Base-by-base conservation (phyloP, 768 basidiomycete genomes). In the Baorangia bicolor region DNA sequence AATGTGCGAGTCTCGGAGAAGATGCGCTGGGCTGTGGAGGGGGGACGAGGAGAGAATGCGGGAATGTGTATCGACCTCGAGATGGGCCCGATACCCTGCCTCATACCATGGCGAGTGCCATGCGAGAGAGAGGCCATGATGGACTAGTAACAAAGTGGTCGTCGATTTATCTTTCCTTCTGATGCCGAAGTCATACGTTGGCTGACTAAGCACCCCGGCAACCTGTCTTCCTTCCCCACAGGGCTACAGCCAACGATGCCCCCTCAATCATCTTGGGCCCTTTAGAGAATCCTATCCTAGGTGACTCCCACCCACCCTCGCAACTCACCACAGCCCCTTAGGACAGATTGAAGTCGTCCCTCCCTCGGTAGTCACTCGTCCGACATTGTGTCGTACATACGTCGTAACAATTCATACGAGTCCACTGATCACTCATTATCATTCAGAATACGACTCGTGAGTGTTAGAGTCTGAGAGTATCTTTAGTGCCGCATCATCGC, bases 1-100 rank as follows among this genome's bases (percentile, higher is more conserved):
- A 87, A 55, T n/a, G 77, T 78, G 53, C 78, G 81, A 16, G 87
- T 79, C 39, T 81, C 75, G 18, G 75, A 74, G 53, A 87, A 71
- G 42, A 87, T 60, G 51, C 74, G 77, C 60, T 83, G 77, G 1
- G 76, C 66, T 35, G 74, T 59, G 3, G 72, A 69, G 12, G 67
- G 60, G 28, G 72, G 67, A 18, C 48, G 57, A 37, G 56, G 73
- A n/a, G 73, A 51, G 57, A 66, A 74, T 21, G 79, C 71, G 9
- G 74, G 73, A 7, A 78, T 71, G 65, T 85, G 81, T 43, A 85
- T 69, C 33, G 75, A 72, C 49, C 82, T 76, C 31, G 75, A 54
- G 39, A 12, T 25, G 47, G 18, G 25, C 38, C 63, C 61, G 10
- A 72, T 49, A 3, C 68, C 64, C 56, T 58, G 62, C 55, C 51